Conservation (phyloP, 495 filamentous ascomycete genomes). For the Trichoderma parareesei region DNA sequence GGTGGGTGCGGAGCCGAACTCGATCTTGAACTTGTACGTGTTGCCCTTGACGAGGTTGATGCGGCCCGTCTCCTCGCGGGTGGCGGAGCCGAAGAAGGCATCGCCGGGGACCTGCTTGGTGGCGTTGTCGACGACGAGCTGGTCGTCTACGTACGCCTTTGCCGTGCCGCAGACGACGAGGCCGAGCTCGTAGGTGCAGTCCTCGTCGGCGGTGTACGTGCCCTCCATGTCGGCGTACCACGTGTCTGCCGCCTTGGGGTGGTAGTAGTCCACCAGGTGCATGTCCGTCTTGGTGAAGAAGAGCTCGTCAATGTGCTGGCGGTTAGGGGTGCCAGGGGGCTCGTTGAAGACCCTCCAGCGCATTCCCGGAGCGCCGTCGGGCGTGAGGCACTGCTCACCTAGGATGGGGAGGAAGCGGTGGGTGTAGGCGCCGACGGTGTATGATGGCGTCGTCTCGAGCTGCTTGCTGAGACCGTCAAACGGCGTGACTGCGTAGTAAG, state of each 20-base stretch:
- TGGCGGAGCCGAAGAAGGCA: slow-evolving; percentile 53
- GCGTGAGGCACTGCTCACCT: slow-evolving; percentile 38
- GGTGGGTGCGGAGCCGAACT: slow-evolving; percentile 59
- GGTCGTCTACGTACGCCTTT: slow-evolving; percentile 53
- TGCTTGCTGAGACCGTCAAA: slow-evolving; percentile 55
- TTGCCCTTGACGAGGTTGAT: slow-evolving; percentile 50
- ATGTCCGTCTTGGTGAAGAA: slow-evolving; percentile 45
- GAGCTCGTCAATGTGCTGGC: slow-evolving; percentile 47
- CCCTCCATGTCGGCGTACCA: slow-evolving; percentile 61
- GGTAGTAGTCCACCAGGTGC: slow-evolving; percentile 56
- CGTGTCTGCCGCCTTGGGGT: slow-evolving; percentile 44
- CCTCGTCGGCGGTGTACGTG: slow-evolving; percentile 47
- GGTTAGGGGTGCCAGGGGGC: slow-evolving; percentile 33
- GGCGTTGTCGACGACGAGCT: slow-evolving; percentile 58
- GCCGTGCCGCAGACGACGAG: slow-evolving; percentile 60
- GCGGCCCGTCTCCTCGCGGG: slow-evolving; percentile 49
- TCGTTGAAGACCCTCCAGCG: slow-evolving; percentile 54
- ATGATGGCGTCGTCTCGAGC: slow-evolving; percentile 34
- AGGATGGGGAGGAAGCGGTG: slow-evolving; percentile 54
- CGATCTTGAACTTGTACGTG: slow-evolving; percentile 49
- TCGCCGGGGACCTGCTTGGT: slow-evolving; percentile 52
- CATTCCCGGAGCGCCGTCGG: slow-evolving; percentile 44
- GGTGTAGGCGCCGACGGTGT: slow-evolving; percentile 49
- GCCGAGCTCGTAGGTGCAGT: slow-evolving; percentile 44
- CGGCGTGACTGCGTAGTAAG: slow-evolving; percentile 62